A percentile compares a stretch with the other conserved stretches of the same genome.
phyloP scores from a whole-genome alignment of 257 asterid genomes.

The Capsicum rhomboideum region DNA sequence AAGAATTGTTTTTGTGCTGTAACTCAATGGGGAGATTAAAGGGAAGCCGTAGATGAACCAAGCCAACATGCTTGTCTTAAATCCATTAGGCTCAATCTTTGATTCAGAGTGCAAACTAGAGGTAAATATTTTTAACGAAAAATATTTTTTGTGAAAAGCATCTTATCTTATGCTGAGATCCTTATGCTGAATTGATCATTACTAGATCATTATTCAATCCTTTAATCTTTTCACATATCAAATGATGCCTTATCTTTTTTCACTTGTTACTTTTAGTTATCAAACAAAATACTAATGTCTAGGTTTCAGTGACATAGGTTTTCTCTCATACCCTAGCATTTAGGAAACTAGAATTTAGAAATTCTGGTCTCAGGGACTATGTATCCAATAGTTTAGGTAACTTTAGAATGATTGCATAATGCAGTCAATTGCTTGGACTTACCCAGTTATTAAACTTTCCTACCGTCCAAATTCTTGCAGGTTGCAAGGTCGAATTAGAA shows the following conservation, averaged over 20 bases:
- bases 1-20: not conserved
- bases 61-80: not conserved
- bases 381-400: not conserved
- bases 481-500: not conserved
- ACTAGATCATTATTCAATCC: not conserved
- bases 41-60: not conserved
- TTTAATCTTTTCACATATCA: not conserved
- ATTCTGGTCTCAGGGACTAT: not conserved
- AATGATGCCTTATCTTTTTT: not conserved
- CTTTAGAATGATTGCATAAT: not conserved
- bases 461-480: not conserved
- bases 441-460: not conserved
- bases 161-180: not conserved
- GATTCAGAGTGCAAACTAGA: not conserved
- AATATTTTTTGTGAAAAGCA: not conserved
- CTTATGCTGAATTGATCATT: not conserved
- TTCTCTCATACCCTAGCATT: not conserved
- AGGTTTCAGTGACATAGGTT: too few relatives aligned
- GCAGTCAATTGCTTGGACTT: not conserved
- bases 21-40: not conserved
- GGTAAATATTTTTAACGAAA: not conserved
- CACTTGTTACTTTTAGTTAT: too few relatives aligned
- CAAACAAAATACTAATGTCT: too few relatives aligned
- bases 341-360: not conserved
- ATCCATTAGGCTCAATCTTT: not conserved